These are phyloP conservation scores for Medicago truncatula DNA, from an alignment of 306 rosid species.

Conservation along the genomic window DNA sequence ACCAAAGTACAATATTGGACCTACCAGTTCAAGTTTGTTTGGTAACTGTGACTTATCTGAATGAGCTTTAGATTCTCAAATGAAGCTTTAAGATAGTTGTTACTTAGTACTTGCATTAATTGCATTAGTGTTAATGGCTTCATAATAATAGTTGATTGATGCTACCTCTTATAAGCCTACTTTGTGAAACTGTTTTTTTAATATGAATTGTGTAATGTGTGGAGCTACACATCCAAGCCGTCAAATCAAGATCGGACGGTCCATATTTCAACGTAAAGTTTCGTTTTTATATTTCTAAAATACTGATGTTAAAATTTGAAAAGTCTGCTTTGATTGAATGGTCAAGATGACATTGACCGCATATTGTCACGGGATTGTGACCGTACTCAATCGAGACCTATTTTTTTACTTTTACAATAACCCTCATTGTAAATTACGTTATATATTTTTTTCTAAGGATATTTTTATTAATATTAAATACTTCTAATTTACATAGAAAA, in stretches of 20 bases:
- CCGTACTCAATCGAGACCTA: no score
- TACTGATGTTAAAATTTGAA: no score
- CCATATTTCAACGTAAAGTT: neutral
- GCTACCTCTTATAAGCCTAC: neutral
- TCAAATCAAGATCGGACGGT: neutral
- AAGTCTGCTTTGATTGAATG: no score
- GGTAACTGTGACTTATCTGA: neutral
- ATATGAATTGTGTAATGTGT: neutral
- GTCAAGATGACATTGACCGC: no score
- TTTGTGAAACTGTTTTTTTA: neutral
- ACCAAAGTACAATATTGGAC: constrained; percentile 7
- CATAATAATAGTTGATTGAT: constrained; percentile 20
- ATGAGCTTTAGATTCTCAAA: neutral
- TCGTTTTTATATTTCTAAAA: neutral
- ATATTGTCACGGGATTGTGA: no score
- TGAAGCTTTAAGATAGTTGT: neutral
- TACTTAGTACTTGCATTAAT: constrained; percentile 31
- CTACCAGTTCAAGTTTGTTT: constrained; percentile 27
- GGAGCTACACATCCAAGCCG: neutral
- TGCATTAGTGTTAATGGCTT: neutral
- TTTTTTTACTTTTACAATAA: no score
- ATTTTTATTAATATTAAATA: neutral
- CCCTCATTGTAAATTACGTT: no score
- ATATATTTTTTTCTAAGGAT: neutral
- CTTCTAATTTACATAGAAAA: neutral